Conservation (phyloP, 2,329 filamentous ascomycete species). For the Phoma sp. region DNA sequence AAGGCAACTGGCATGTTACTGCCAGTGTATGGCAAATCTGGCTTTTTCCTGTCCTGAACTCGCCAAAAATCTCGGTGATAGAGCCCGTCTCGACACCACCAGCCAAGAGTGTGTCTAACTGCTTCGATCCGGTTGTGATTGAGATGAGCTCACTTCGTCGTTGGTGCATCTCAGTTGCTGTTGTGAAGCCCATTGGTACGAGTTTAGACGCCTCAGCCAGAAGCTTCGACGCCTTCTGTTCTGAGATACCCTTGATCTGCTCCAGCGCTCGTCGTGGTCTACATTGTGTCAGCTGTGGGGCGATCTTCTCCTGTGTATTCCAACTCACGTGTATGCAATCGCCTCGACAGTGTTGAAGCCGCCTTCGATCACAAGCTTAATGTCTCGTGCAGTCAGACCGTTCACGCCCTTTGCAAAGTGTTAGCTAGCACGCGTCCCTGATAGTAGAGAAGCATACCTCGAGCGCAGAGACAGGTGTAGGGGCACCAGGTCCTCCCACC, state of each 20-base stretch:
- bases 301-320: neutral
- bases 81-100: slow-evolving; percentile 97
- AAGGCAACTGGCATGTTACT: slow-evolving; percentile 95
- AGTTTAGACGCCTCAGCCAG: slow-evolving; percentile 94
- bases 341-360: slow-evolving; percentile 96
- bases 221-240: slow-evolving; percentile 93
- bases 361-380: slow-evolving; percentile 88
- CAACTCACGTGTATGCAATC: slow-evolving; percentile 85
- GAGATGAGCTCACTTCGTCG: slow-evolving; percentile 96
- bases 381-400: slow-evolving; percentile 92
- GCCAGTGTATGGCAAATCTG: slow-evolving; percentile 99
- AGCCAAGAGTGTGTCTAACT: slow-evolving; percentile 91
- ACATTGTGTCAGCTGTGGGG: slow-evolving; percentile 29
- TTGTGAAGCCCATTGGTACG: slow-evolving; percentile 98
- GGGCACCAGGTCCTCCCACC: slow-evolving; percentile 85
- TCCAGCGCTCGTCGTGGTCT: slow-evolving; percentile 78
- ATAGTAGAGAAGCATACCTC: slow-evolving; percentile 66
- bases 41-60: slow-evolving; percentile 97
- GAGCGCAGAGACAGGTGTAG: slow-evolving; percentile 82
- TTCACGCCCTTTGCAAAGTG: slow-evolving; percentile 72
- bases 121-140: slow-evolving; percentile 97
- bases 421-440: slow-evolving; percentile 13
- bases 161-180: slow-evolving; percentile 98
- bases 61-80: slow-evolving; percentile 97
- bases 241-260: slow-evolving; percentile 97